Base-by-base conservation (phyloP, 139 green algal species). In the Dunaliella sp. region DNA sequence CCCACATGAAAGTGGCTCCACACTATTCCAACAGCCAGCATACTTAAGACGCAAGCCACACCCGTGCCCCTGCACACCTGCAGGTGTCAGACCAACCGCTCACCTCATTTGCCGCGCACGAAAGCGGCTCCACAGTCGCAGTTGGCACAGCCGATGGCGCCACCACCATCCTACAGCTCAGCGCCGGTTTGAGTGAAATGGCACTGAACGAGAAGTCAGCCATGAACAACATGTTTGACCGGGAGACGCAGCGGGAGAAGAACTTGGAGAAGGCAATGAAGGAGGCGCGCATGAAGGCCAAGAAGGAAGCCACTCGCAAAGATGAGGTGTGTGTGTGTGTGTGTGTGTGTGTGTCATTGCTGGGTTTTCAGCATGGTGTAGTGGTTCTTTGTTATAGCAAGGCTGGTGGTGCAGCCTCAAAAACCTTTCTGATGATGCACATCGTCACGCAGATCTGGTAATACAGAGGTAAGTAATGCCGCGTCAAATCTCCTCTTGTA, bases 211-310 rank as follows among this genome's bases (percentile, higher is more conserved):
- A 99, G 91, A 97, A 97, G 90, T 83, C 92, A 58, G 86, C 84
- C 38, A 94, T 98, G 81, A 91, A 92, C 85, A 89, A 88, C 77
- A 93, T 95, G 93, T 91, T 95, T 57, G 92, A 95, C 78, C 88
- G 92, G 24, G 93, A 95, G 83, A 93, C 89, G 59, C 88, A 91
- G 80, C 83, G 90, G 35, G 96, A 98, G 90, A 98, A 97, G 91
- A 98, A 98, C 86, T 85, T 98, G 73, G 96, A 99, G 81, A 98
- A 98, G 90, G 93, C 91, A 0, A 91, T 91, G 65, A 98, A 97
- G 90, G 96, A 99, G 89, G 91, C 94, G 82, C 77, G 83, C 74
- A 77, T 94, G 3, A 93, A 93, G 82, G 92, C 93, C 30, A 86
- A 92, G 72, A 97, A 96, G 85, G 94, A 98, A 88, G 93, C 93